Conservation (phyloP, 2,329 filamentous ascomycete species). For the Aspergillus ustus region DNA sequence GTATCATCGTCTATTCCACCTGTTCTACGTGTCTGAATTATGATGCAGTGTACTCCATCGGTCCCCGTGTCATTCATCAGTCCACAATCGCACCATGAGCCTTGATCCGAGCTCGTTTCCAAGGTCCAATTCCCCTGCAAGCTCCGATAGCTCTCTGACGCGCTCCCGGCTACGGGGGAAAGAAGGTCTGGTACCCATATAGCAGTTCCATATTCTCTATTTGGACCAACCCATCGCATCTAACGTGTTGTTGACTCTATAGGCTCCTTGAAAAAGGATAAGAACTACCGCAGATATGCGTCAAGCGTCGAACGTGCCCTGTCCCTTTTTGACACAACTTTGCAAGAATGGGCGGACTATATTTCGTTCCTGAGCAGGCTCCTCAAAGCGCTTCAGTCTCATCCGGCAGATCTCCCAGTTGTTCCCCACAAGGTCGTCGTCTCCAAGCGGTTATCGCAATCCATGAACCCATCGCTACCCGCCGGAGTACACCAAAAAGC, state of each 20-base stretch:
- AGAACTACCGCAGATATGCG: constrained; percentile 83
- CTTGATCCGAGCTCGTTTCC: constrained; percentile 48
- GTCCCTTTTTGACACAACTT: constrained; percentile 84
- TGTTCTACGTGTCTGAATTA: constrained; percentile 38
- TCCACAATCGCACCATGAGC: constrained; percentile 46
- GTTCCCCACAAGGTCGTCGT: constrained; percentile 83
- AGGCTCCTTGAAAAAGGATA: constrained; percentile 60
- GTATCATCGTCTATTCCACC: constrained; percentile 14
- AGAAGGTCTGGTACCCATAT: constrained; percentile 63
- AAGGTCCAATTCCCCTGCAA: constrained; percentile 70
- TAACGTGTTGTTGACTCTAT: background rate
- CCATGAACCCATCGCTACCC: constrained; percentile 87
- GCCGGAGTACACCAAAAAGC: constrained; percentile 98
- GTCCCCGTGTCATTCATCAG: constrained; percentile 26
- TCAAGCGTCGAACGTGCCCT: constrained; percentile 84
- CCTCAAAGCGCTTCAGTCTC: constrained; percentile 90
- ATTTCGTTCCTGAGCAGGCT: constrained; percentile 94
- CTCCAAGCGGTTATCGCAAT: constrained; percentile 91
- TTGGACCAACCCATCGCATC: background rate
- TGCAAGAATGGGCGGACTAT: constrained; percentile 99
- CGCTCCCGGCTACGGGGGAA: constrained; percentile 78
- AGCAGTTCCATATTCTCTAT: background rate
- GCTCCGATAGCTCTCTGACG: constrained; percentile 80
- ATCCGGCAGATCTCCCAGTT: constrained; percentile 70
- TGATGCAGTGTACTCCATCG: constrained; percentile 36